phyloP scores from a whole-genome alignment of 768 basidiomycete species.

The Russula compacta region DNA sequence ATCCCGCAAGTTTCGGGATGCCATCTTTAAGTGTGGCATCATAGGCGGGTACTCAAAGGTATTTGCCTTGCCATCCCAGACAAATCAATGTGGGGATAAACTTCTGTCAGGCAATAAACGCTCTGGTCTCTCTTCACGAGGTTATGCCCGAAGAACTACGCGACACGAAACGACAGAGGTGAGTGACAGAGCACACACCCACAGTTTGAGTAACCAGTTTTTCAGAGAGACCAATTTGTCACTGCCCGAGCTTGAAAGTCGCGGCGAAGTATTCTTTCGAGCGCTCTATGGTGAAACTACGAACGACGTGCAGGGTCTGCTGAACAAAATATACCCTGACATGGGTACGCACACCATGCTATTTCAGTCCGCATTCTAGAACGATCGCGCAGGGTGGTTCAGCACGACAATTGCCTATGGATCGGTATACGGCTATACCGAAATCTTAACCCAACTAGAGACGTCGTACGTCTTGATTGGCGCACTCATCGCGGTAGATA shows the following conservation, averaged over 20 bases:
- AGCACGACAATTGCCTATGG: slow-evolving; percentile 49
- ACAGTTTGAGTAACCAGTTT: not conserved
- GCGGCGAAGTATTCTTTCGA: slow-evolving; percentile 38
- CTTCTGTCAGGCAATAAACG: slow-evolving; percentile 45
- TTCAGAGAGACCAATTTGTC: slow-evolving; percentile 35
- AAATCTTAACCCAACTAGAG: slow-evolving; percentile 41
- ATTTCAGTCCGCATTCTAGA: not conserved
- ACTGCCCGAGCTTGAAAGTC: slow-evolving; percentile 34
- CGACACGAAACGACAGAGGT: slow-evolving; percentile 43
- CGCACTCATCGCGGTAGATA: slow-evolving; percentile 51
- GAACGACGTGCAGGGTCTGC: slow-evolving; percentile 35
- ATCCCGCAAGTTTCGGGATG: slow-evolving; percentile 50
- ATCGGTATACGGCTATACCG: slow-evolving; percentile 40
- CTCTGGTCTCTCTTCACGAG: slow-evolving; percentile 41
- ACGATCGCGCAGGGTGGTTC: slow-evolving; percentile 39
- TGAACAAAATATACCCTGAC: slow-evolving; percentile 50
- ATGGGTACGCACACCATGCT: slow-evolving; percentile 36
- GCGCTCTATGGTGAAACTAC: slow-evolving; percentile 51
- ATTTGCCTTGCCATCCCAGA: not conserved
- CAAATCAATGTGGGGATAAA: not conserved
- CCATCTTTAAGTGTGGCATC: slow-evolving; percentile 52
- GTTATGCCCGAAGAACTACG: slow-evolving; percentile 43
- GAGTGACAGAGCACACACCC: not conserved
- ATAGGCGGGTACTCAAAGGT: slow-evolving; percentile 53
- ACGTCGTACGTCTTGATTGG: slow-evolving; percentile 54